Evolutionary conservation across 2,329 filamentous ascomycete genomes (phyloP).

Genomic region (Penicillium brasilianum): DNA sequence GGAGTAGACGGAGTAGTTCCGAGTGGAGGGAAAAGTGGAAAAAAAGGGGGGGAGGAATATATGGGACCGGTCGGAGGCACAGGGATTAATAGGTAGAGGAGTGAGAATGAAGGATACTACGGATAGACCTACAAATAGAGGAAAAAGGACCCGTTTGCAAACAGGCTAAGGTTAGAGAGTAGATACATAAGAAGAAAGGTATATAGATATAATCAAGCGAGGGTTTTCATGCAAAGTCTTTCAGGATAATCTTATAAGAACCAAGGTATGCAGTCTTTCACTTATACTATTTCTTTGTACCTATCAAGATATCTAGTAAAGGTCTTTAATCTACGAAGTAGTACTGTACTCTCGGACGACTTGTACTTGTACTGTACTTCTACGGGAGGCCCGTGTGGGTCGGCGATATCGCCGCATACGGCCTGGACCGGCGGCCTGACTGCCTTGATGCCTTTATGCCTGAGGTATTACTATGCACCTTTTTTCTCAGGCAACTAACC

Average conservation of each 20-base stretch:
- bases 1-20: slow-evolving; percentile 6
- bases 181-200: not conserved
- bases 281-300: not conserved
- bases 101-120: too few relatives aligned
- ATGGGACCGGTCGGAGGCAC: not conserved
- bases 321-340: too few relatives aligned
- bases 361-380: too few relatives aligned
- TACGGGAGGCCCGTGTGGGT: not conserved
- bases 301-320: not conserved
- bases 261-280: too few relatives aligned
- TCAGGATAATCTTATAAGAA: not conserved
- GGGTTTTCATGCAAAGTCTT: not conserved
- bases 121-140: too few relatives aligned
- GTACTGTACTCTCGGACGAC: too few relatives aligned
- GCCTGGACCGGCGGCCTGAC: not conserved
- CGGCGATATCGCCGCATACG: slow-evolving; percentile 3
- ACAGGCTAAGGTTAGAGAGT: not conserved
- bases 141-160: slow-evolving; percentile 9
- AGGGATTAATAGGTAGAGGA: too few relatives aligned
- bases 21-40: slow-evolving; percentile 5
- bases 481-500: slow-evolving; percentile 2
- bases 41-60: not conserved
- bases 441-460: slow-evolving; percentile 6
- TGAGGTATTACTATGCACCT: not conserved
- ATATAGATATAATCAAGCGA: not conserved